Conservation (phyloP, 2,329 filamentous ascomycete genomes). For the Calonectria crousiana region DNA sequence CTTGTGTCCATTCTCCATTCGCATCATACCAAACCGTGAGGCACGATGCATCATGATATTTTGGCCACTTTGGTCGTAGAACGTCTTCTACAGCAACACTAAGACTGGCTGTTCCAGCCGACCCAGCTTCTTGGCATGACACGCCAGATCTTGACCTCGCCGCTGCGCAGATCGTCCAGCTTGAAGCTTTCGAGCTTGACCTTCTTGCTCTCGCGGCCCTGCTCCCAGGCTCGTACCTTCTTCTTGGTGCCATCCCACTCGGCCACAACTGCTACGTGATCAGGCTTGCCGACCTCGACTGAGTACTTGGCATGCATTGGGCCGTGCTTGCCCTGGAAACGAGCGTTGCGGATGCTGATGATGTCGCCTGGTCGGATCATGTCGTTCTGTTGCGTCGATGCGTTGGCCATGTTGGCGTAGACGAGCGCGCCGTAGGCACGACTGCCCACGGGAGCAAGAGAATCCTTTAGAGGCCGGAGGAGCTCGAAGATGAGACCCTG, state of each 20-base stretch:
- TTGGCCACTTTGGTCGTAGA: slow-evolving; percentile 30
- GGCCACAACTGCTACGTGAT: slow-evolving; percentile 90
- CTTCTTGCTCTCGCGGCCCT: slow-evolving; percentile 93
- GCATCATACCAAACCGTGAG: slow-evolving; percentile 24
- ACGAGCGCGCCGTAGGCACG: slow-evolving; percentile 92
- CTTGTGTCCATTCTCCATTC: slow-evolving; percentile 20
- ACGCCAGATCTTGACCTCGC: slow-evolving; percentile 97
- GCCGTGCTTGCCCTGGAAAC: slow-evolving; percentile 95
- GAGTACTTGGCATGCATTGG: slow-evolving; percentile 96
- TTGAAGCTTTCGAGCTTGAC: slow-evolving; percentile 95
- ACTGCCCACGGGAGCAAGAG: slow-evolving; percentile 85
- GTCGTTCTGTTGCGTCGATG: slow-evolving; percentile 88
- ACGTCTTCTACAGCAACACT: slow-evolving; percentile 51
- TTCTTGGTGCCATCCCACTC: slow-evolving; percentile 99
- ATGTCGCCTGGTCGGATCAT: slow-evolving; percentile 96
- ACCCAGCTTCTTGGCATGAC: slow-evolving; percentile 94
- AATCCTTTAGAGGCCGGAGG: slow-evolving; percentile 78
- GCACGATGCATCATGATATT: slow-evolving; percentile 27
- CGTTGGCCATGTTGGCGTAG: slow-evolving; percentile 95
- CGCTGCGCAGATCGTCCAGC: slow-evolving; percentile 89
- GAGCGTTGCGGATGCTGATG: slow-evolving; percentile 90
- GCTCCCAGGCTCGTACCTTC: slow-evolving; percentile 95
- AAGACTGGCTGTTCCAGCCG: slow-evolving; percentile 80
- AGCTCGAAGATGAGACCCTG: slow-evolving; percentile 83
- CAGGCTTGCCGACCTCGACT: slow-evolving; percentile 86